phyloP scores from a whole-genome alignment of 1,284 basidiomycete species.

The Mycena citricolor region DNA sequence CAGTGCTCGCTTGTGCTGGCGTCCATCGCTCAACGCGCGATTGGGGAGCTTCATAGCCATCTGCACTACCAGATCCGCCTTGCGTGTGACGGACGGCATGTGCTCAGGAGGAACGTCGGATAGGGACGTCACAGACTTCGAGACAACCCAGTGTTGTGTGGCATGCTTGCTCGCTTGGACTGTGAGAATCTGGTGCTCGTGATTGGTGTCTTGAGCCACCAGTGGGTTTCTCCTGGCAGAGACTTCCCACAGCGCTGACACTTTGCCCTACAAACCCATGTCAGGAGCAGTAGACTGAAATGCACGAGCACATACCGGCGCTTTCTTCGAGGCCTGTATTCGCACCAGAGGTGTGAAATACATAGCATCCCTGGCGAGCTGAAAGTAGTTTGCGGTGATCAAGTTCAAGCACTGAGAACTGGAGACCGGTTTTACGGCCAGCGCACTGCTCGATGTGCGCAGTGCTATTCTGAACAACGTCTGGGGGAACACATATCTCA shows the following conservation, averaged over 20 bases:
- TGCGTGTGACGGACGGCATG: slow-evolving; percentile 4
- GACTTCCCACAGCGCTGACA: too few relatives aligned
- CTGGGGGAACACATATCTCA: too few relatives aligned
- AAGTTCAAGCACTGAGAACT: slow-evolving; percentile 16
- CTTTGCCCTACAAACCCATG: too few relatives aligned
- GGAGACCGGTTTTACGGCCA: slow-evolving; percentile 7
- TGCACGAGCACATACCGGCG: slow-evolving; percentile 3
- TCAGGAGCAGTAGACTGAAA: too few relatives aligned
- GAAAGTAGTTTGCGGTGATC: slow-evolving; percentile 19
- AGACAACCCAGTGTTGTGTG: slow-evolving; percentile 15
- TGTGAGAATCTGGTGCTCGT: slow-evolving; percentile 3
- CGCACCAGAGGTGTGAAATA: slow-evolving; percentile 23
- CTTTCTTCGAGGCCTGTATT: slow-evolving; percentile 15
- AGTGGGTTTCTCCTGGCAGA: too few relatives aligned
- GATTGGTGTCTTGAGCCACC: not conserved
- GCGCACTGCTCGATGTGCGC: slow-evolving; percentile 21
- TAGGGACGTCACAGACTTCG: slow-evolving; percentile 10
- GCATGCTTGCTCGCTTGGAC: not conserved
- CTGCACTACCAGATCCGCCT: slow-evolving; percentile 12
- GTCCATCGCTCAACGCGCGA: too few relatives aligned
- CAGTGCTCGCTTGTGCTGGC: too few relatives aligned
- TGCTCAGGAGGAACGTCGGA: slow-evolving; percentile 9
- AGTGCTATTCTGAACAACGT: slow-evolving; percentile 50
- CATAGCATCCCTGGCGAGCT: slow-evolving; percentile 18
- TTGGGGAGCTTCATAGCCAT: too few relatives aligned